phyloP scores from a whole-genome alignment of 2,329 filamentous ascomycete species.

The Neopestalotiopsis clavispora region DNA sequence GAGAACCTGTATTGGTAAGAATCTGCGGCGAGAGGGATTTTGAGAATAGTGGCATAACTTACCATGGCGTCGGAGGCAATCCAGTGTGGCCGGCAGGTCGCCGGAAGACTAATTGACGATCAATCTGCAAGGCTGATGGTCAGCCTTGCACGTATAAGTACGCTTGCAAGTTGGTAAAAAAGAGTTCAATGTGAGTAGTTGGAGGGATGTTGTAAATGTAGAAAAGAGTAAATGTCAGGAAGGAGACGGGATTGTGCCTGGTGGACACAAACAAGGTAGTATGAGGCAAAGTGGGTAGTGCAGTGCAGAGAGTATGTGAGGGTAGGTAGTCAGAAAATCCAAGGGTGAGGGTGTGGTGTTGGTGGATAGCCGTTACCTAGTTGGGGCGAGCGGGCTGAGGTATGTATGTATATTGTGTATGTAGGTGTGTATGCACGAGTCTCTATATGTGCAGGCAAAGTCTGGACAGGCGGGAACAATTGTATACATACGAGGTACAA shows the following conservation, averaged over 20 bases:
- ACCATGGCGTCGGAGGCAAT: constrained; percentile 37
- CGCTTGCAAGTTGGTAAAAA: neutral
- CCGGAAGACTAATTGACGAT: constrained; percentile 26
- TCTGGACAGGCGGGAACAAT: neutral
- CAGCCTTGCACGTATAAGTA: constrained; percentile 36
- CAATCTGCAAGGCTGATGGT: constrained; percentile 48
- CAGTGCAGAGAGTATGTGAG: neutral
- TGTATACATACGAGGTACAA: neutral
- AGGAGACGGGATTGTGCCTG: constrained; percentile 29
- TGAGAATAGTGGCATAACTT: constrained; percentile 27
- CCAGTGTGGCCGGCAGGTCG: constrained; percentile 9
- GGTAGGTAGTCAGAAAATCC: constrained; percentile 15
- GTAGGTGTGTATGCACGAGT: too few species aligned
- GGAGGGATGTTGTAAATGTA: constrained; percentile 27
- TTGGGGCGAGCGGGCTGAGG: constrained; percentile 4
- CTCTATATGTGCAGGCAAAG: neutral
- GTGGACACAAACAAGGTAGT: constrained; percentile 16
- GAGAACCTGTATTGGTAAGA: constrained; percentile 69
- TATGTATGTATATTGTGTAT: neutral
- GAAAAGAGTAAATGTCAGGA: constrained; percentile 21
- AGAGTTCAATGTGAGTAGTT: neutral
- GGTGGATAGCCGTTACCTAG: neutral
- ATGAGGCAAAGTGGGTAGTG: constrained; percentile 22
- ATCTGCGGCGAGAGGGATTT: constrained; percentile 18
- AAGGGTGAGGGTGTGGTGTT: neutral